These are phyloP conservation scores for Ustilago nuda DNA, from an alignment of 1,284 basidiomycete species.

Conservation along the genomic window DNA sequence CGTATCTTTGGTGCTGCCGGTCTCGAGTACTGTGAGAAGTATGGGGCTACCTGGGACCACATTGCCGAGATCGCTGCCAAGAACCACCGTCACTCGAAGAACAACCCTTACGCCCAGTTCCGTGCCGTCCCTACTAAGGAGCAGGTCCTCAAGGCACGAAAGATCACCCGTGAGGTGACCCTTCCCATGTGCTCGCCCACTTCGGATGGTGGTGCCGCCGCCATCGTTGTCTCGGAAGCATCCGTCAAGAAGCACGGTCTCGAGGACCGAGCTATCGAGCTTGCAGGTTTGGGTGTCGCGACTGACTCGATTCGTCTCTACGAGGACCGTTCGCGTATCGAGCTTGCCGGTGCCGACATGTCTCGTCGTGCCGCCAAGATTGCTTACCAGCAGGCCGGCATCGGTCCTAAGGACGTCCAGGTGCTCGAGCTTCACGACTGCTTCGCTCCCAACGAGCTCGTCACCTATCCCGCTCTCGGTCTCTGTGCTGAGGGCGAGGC, in stretches of 20 bases:
- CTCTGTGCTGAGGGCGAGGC: slow-evolving; percentile 79
- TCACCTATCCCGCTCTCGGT: slow-evolving; percentile 85
- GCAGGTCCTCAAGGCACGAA: slow-evolving; percentile 57
- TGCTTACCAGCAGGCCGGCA: slow-evolving; percentile 79
- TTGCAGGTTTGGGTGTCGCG: slow-evolving; percentile 61
- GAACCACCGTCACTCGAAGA: slow-evolving; percentile 83
- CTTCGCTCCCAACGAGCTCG: slow-evolving; percentile 77
- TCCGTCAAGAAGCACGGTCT: slow-evolving; percentile 81
- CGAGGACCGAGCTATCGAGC: slow-evolving; percentile 85
- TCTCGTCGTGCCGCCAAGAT: slow-evolving; percentile 78
- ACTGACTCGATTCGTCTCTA: slow-evolving; percentile 63
- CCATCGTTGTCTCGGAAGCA: slow-evolving; percentile 80
- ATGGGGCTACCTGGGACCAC: slow-evolving; percentile 78
- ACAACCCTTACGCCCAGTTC: slow-evolving; percentile 89
- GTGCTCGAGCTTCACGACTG: slow-evolving; percentile 88
- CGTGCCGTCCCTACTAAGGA: slow-evolving; percentile 59
- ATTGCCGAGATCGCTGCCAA: slow-evolving; percentile 81
- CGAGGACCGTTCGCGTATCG: slow-evolving; percentile 61
- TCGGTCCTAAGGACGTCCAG: slow-evolving; percentile 80
- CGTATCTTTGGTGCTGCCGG: slow-evolving; percentile 83
- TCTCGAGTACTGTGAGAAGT: slow-evolving; percentile 81
- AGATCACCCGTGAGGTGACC: slow-evolving; percentile 80
- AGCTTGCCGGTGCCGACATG: slow-evolving; percentile 73
- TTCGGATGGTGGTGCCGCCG: slow-evolving; percentile 69
- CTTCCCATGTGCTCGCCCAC: slow-evolving; percentile 90